Percentiles rank a stretch among this genome's conserved stretches.
Evolutionary conservation across 192 early-diverging fungal genomes (phyloP).

Genomic region (Haplosporangium gracile): DNA sequence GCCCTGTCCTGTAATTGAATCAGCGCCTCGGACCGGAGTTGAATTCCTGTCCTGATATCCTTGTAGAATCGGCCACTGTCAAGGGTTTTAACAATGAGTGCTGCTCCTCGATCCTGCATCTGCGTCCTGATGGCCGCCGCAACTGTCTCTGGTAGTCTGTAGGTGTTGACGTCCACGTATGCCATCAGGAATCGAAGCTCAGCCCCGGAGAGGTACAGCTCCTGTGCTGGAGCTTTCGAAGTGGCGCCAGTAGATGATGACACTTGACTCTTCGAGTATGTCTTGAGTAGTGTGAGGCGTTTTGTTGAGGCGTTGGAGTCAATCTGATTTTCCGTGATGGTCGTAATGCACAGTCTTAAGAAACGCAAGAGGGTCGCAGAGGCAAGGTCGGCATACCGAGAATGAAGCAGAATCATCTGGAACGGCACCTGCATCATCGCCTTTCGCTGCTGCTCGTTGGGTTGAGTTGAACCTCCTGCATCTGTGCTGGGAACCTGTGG

Average conservation of each 20-base stretch:
- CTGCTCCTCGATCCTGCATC: constrained; percentile 27
- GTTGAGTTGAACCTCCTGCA: neutral
- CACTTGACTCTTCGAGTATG: neutral
- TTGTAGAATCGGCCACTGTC: constrained; percentile 51
- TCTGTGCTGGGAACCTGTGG: neutral
- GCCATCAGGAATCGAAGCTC: constrained; percentile 53
- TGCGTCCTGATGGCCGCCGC: constrained; percentile 18
- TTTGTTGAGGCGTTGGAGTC: neutral
- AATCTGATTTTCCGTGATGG: constrained; percentile 6
- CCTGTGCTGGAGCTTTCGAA: neutral
- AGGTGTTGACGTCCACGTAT: constrained; percentile 49
- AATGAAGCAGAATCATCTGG: constrained; percentile 46
- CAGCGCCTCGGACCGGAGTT: constrained; percentile 21
- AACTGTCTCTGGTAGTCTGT: constrained; percentile 34
- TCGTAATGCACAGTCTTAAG: constrained; percentile 15
- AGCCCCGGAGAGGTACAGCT: constrained; percentile 54
- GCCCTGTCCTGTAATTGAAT: constrained; percentile 35
- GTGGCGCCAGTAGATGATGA: constrained; percentile 3
- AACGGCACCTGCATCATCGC: constrained; percentile 40
- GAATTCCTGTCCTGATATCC: constrained; percentile 37
- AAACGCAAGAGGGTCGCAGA: constrained; percentile 10
- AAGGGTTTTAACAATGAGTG: constrained; percentile 28
- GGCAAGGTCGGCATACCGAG: constrained; percentile 27
- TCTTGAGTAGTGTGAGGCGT: neutral
- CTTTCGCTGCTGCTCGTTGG: constrained; percentile 5